phyloP scores from a whole-genome alignment of 164 flowering plant species.

The Vitis amurensis region DNA sequence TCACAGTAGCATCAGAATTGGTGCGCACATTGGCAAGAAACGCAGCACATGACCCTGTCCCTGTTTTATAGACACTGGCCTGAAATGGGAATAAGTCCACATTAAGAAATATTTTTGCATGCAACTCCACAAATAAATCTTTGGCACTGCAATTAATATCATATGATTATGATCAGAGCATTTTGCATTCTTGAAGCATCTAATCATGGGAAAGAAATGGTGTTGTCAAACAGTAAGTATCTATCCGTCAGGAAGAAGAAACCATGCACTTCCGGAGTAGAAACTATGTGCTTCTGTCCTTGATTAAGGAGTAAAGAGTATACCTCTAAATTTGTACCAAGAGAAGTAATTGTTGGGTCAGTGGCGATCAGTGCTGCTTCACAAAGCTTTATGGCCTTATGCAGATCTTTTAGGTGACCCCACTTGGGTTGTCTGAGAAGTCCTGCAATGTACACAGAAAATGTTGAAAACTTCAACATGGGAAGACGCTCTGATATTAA shows the following conservation, averaged over 20 bases:
- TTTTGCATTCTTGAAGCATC: too few relatives aligned
- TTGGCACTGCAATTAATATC: too few relatives aligned
- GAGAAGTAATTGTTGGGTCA: slow-evolving; percentile 67
- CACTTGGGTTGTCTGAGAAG: slow-evolving; percentile 81
- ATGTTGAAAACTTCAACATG: too few relatives aligned
- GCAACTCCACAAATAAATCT: too few relatives aligned
- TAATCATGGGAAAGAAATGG: too few relatives aligned
- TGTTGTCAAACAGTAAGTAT: too few relatives aligned
- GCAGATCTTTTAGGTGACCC: slow-evolving; percentile 92
- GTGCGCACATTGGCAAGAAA: slow-evolving; percentile 82
- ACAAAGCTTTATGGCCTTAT: slow-evolving; percentile 88
- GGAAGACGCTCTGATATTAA: too few relatives aligned
- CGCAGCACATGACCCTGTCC: slow-evolving; percentile 80
- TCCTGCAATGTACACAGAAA: slow-evolving; percentile 47
- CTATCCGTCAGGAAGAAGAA: too few relatives aligned
- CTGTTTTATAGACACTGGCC: slow-evolving; percentile 79
- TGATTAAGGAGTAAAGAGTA: neutral
- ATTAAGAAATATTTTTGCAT: too few relatives aligned
- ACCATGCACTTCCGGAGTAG: too few relatives aligned
- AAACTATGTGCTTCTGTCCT: neutral
- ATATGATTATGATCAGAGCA: too few relatives aligned
- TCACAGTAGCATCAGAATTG: slow-evolving; percentile 71
- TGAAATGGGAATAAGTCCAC: slow-evolving; percentile 30
- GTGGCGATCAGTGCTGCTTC: slow-evolving; percentile 77
- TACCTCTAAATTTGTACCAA: slow-evolving; percentile 85